Base-by-base conservation (phyloP, 495 filamentous ascomycete species). In the Aspergillus affinis region DNA sequence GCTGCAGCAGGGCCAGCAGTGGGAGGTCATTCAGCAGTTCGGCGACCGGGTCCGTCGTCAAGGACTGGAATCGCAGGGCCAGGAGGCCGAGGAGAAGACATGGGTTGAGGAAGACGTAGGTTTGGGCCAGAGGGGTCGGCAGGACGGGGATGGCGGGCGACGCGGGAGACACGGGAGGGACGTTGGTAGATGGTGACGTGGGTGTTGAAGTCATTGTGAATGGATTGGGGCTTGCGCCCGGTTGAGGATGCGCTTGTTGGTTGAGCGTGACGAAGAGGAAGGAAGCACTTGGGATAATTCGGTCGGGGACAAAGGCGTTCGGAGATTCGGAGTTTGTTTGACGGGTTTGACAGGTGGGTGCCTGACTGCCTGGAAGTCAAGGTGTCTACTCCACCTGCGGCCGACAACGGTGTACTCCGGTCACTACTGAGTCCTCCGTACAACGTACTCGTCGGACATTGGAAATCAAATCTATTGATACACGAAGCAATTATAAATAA, bases 21-120 rank as follows among this genome's bases (percentile, higher is more conserved):
- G 87, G 82, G n/a, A 94, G 70, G 27, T 83, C 74, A 32, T 63
- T 79, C 2, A 81, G 62, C 55, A 98, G 83, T 17, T 86, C 81
- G 17, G 81, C 68, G 8, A 89, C 83, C 8, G 94, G 93, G 65
- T 93, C 80, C 30, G 78, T 74, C 13, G 97, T 88, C 19, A 97
- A 78, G 21, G 77, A 65, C 29, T 71, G 67, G 77, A 97, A 96
- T 36, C 79, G 82, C 30, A 82, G 45, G 57, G 80, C 73, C 68
- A 84, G 86, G 30, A 87, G 65, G 44, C 75, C 75, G 18, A 91
- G 78, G 23, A 96, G 77, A 15, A 92, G 68, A 29, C 76, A 75
- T 6, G 90, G 86, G 63, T 95, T 88, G 55, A 85, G 69, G 65
- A 88, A 79, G 12, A 84, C 78, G 62, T 83, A 88, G 26, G 77